phyloP scores from a whole-genome alignment of 441 rosid species.

The Croton setiger region DNA sequence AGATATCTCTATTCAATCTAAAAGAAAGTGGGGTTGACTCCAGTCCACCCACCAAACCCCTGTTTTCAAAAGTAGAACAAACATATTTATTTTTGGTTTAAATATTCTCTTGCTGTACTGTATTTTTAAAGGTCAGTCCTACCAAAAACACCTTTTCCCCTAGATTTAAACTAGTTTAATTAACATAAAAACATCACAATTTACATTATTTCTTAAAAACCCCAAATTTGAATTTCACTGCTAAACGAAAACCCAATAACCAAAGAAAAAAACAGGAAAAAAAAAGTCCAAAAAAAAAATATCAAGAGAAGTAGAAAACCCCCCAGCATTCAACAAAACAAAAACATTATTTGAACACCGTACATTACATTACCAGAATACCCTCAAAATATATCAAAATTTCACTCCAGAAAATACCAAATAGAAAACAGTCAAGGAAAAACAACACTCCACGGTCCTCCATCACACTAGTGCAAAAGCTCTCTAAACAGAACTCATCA shows the following conservation, averaged over 20 bases:
- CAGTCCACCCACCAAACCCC: not conserved
- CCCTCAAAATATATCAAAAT: conserved; percentile 2
- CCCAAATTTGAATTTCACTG: conserved; percentile 2
- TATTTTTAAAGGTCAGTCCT: too few species aligned
- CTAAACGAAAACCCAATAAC: not conserved
- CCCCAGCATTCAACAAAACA: not conserved
- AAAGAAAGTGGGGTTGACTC: not conserved
- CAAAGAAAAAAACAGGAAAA: not conserved
- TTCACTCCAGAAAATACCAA: not conserved
- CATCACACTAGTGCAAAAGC: not conserved
- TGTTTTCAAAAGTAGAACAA: not conserved
- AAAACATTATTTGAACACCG: not conserved
- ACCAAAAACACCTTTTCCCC: too few species aligned
- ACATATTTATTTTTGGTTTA: too few species aligned
- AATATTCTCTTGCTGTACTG: too few species aligned
- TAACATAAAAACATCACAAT: not conserved
- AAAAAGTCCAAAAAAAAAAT: not conserved
- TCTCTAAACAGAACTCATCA: not conserved
- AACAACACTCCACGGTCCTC: not conserved
- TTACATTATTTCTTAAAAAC: not conserved
- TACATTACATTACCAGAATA: not conserved
- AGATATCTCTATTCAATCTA: not conserved
- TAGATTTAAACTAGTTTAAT: too few species aligned
- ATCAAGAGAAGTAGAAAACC: not conserved
- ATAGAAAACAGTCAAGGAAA: not conserved